Conservation (phyloP, 495 filamentous ascomycete genomes). For the Lepraria neglecta region DNA sequence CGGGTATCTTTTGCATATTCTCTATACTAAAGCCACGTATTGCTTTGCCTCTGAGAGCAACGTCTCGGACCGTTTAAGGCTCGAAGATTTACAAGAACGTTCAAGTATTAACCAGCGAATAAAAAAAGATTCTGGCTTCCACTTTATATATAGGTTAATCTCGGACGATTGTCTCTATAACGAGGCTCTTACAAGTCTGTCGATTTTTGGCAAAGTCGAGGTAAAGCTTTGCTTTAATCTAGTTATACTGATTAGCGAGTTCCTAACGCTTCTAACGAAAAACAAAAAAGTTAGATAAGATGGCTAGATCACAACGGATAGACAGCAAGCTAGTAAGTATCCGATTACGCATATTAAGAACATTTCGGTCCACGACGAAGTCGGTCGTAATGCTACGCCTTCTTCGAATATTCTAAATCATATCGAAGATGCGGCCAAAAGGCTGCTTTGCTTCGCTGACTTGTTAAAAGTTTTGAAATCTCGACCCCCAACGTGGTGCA, state of each 20-base stretch:
- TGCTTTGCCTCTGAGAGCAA: constrained; percentile 11
- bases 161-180: too few relatives aligned
- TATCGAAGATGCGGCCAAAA: constrained; percentile 47
- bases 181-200: too few relatives aligned
- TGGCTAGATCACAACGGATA: constrained; percentile 48
- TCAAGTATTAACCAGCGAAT: too few relatives aligned
- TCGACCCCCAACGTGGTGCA: too few relatives aligned
- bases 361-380: constrained; percentile 38
- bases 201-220: too few relatives aligned
- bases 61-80: neutral
- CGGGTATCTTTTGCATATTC: constrained; percentile 27
- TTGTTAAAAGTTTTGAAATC: too few relatives aligned
- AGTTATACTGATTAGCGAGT: constrained; percentile 23
- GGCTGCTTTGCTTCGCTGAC: constrained; percentile 54
- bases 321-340: constrained; percentile 45
- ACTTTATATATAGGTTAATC: too few relatives aligned
- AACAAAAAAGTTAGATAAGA: constrained; percentile 54
- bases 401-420: constrained; percentile 46
- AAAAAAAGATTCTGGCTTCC: too few relatives aligned
- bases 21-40: constrained; percentile 27
- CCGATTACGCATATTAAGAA: constrained; percentile 33
- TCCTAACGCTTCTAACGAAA: too few relatives aligned
- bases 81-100: neutral
- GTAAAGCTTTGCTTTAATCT: constrained; percentile 1
- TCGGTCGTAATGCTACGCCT: constrained; percentile 31